These are phyloP conservation scores for Leishmania aethiopica DNA, from an alignment of 208 protist genomes.

Conservation along the genomic window DNA sequence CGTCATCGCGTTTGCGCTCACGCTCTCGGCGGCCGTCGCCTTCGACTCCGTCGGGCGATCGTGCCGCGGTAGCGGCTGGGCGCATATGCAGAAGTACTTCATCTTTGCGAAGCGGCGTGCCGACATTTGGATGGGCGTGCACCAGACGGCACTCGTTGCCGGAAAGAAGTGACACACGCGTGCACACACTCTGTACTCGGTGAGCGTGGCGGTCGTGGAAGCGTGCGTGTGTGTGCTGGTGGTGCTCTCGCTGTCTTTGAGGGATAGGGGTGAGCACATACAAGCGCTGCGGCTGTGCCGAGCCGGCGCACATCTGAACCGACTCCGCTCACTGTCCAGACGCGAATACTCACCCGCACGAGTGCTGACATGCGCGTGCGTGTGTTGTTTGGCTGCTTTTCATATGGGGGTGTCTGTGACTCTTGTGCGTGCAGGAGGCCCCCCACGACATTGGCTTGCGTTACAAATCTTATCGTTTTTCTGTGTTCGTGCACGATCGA, in stretches of 20 bases:
- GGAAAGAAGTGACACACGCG: slow-evolving; percentile 25
- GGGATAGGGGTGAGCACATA: not conserved
- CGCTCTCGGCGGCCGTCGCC: slow-evolving; percentile 37
- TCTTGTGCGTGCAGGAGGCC: not conserved
- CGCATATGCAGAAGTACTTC: slow-evolving; percentile 84
- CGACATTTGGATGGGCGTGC: slow-evolving; percentile 64
- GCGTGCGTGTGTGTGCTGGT: not conserved
- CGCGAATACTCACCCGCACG: not conserved
- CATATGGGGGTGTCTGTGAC: not conserved
- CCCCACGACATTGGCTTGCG: not conserved
- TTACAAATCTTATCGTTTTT: not conserved
- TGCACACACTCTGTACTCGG: not conserved
- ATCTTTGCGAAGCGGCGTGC: slow-evolving; percentile 72
- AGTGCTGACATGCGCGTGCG: not conserved
- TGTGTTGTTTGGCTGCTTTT: not conserved
- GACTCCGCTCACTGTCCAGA: not conserved
- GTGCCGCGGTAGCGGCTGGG: slow-evolving; percentile 60
- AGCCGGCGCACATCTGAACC: not conserved
- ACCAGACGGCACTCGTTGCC: slow-evolving; percentile 47
- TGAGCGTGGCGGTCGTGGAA: not conserved
- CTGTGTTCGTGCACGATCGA: not conserved
- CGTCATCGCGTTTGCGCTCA: slow-evolving; percentile 51
- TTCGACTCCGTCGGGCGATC: slow-evolving; percentile 49
- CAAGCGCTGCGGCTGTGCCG: not conserved
- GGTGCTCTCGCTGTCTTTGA: not conserved